phyloP scores from a whole-genome alignment of 257 asterid genomes.

The Lycium ferocissimum region DNA sequence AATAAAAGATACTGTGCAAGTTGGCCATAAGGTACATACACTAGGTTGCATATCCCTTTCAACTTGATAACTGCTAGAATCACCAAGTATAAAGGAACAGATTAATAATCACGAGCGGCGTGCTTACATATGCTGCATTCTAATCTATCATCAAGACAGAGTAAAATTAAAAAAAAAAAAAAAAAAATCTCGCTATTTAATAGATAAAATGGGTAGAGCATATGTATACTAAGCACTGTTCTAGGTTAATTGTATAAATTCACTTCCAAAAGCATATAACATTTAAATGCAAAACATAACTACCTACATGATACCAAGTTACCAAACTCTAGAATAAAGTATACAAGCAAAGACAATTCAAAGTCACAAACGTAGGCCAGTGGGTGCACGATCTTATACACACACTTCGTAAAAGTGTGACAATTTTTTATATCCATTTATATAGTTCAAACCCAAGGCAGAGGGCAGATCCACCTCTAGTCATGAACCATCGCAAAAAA shows the following conservation, averaged over 20 bases:
- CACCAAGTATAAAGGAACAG: background rate
- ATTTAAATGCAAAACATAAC: background rate
- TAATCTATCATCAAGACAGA: background rate
- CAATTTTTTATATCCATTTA: conserved; percentile 8
- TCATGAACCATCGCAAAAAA: background rate
- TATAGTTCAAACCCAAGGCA: background rate
- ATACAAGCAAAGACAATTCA: conserved; percentile 19
- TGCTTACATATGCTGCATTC: background rate
- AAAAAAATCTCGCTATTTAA: background rate
- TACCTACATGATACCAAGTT: background rate
- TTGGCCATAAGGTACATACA: background rate
- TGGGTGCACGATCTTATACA: background rate
- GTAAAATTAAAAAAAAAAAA: background rate
- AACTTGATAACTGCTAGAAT: background rate
- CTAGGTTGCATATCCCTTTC: background rate
- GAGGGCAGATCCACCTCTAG: conserved; percentile 15
- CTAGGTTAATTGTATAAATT: background rate
- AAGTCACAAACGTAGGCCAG: conserved; percentile 1
- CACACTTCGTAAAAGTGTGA: background rate
- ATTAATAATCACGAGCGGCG: background rate
- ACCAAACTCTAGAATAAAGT: background rate
- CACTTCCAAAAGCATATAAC: background rate
- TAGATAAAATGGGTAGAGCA: background rate
- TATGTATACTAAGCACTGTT: background rate
- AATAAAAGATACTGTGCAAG: background rate